Conservation (phyloP, 2,329 filamentous ascomycete species). For the Aspergillus melleus region DNA sequence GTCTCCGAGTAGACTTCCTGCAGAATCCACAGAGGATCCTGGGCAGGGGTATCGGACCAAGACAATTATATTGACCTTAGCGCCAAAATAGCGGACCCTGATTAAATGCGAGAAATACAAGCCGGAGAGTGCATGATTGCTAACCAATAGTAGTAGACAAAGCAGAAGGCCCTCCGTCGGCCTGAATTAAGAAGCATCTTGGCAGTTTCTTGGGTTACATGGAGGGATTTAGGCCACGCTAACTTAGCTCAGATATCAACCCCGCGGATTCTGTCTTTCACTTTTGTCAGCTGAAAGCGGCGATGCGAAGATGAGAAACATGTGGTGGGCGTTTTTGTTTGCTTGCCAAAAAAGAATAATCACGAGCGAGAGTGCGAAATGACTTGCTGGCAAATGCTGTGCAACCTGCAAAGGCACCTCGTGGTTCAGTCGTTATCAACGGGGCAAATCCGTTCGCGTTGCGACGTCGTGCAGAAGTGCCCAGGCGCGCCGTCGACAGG, state of each 20-base stretch:
- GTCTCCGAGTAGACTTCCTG: background rate
- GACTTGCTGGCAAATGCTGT: background rate
- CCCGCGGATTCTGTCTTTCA: background rate
- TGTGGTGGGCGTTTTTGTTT: background rate
- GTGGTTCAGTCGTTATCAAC: background rate
- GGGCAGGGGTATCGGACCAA: background rate
- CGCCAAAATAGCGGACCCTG: background rate
- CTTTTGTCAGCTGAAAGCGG: background rate
- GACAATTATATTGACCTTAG: slow-evolving; percentile 6
- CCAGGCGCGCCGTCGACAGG: background rate
- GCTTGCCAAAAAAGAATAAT: background rate
- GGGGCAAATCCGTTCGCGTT: background rate
- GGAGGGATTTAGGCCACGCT: background rate
- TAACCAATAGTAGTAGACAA: background rate
- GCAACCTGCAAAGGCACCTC: background rate
- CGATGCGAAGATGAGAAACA: background rate
- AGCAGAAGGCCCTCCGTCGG: background rate
- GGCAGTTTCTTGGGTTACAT: slow-evolving; percentile 15
- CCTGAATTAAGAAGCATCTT: slow-evolving; percentile 1
- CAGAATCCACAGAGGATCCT: background rate
- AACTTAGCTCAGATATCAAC: background rate
- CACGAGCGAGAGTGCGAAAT: background rate
- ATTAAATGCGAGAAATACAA: background rate
- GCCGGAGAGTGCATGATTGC: background rate
- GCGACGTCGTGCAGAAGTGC: background rate